A percentile compares a stretch with the other conserved stretches of the same genome.
These are phyloP conservation scores for Penicillium sp. DNA, from an alignment of 2,329 filamentous ascomycete genomes.

Conservation along the genomic window DNA sequence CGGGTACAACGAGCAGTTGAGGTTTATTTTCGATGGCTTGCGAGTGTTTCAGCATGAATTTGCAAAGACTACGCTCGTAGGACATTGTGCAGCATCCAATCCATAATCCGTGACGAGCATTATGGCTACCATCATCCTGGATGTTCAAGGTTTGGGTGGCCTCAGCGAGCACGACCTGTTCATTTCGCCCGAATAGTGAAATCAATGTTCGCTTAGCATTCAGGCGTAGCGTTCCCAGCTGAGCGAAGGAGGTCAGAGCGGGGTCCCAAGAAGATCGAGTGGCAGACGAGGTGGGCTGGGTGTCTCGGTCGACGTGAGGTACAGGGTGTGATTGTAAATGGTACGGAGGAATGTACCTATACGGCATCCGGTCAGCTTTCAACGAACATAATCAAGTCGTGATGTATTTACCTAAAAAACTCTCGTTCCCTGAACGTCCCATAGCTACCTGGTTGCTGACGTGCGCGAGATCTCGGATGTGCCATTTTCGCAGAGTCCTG, in stretches of 20 bases:
- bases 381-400: neutral
- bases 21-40: neutral
- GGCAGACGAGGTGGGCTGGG: neutral
- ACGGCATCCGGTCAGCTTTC: neutral
- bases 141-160: conserved; percentile 23
- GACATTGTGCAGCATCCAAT: conserved; percentile 16
- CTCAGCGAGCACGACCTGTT: conserved; percentile 29
- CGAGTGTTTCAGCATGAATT: neutral
- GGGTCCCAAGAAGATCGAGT: conserved; percentile 15
- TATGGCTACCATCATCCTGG: conserved; percentile 7
- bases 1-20: conserved; percentile 25
- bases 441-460: neutral
- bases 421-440: conserved; percentile 12
- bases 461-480: neutral
- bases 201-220: conserved; percentile 23
- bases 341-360: neutral
- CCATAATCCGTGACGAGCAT: conserved; percentile 8
- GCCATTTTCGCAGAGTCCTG: neutral
- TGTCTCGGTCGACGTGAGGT: neutral
- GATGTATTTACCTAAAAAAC: conserved; percentile 11
- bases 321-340: neutral
- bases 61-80: conserved; percentile 16
- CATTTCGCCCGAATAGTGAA: conserved; percentile 26
- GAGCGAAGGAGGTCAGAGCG: conserved; percentile 27
- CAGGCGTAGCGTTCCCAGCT: conserved; percentile 26